These are phyloP conservation scores for Fraxinus nigra DNA, from an alignment of 305 asterid genomes.

Conservation along the genomic window DNA sequence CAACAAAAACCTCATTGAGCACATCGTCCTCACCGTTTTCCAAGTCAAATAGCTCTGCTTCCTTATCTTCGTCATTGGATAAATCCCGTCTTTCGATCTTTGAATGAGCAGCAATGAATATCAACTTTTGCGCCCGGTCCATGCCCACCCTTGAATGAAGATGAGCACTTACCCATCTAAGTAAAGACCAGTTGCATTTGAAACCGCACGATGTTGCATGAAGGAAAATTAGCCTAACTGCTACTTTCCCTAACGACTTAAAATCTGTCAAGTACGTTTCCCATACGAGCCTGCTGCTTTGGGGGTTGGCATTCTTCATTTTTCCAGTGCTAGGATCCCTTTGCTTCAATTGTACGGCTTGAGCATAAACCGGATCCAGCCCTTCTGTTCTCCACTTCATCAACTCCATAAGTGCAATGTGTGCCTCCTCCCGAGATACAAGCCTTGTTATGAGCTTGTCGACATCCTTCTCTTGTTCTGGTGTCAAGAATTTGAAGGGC, in stretches of 20 bases:
- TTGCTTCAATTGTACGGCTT: constrained; percentile 82
- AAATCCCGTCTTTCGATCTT: constrained; percentile 57
- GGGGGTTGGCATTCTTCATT: constrained; percentile 83
- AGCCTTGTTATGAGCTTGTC: constrained; percentile 82
- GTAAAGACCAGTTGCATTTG: constrained; percentile 51
- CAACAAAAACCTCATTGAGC: constrained; percentile 91
- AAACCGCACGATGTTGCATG: constrained; percentile 79
- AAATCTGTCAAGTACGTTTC: constrained; percentile 79
- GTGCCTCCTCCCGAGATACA: constrained; percentile 86
- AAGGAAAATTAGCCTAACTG: constrained; percentile 80
- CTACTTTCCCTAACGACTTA: constrained; percentile 70
- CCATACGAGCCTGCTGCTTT: constrained; percentile 93
- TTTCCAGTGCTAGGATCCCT: constrained; percentile 79
- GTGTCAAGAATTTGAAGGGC: constrained; percentile 77
- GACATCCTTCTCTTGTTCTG: constrained; percentile 91
- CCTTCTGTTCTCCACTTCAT: constrained; percentile 99
- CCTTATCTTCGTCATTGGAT: constrained; percentile 64
- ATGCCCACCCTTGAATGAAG: constrained; percentile 65
- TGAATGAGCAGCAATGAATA: constrained; percentile 77
- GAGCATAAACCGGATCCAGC: constrained; percentile 90
- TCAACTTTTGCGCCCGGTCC: constrained; percentile 83
- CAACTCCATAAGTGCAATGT: constrained; percentile 89
- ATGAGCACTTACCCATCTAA: constrained; percentile 58
- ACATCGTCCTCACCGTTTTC: constrained; percentile 94
- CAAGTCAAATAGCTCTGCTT: constrained; percentile 61